Percentiles rank a stretch among this genome's conserved stretches.
These are phyloP conservation scores for Ceratobasidium papillatum DNA, from an alignment of 1,284 basidiomycete genomes.

Conservation along the genomic window DNA sequence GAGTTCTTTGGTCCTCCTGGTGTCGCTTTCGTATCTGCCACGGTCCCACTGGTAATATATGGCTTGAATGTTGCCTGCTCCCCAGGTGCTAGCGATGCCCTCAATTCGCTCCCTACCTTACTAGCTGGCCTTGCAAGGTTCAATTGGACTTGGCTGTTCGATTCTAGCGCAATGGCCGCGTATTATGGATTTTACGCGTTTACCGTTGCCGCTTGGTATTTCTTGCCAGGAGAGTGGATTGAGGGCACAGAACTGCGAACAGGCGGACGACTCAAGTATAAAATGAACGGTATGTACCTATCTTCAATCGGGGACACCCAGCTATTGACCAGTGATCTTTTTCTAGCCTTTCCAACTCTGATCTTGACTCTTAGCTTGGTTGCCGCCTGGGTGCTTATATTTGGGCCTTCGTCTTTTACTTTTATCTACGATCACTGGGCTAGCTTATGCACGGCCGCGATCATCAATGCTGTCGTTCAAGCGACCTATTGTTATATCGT, in stretches of 20 bases:
- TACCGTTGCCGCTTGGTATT: conserved; percentile 80
- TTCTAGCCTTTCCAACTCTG: conserved; percentile 84
- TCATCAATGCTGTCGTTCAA: conserved; percentile 82
- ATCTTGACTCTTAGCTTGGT: conserved; percentile 78
- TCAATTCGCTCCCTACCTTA: conserved; percentile 60
- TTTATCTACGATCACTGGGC: conserved; percentile 94
- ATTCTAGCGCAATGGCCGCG: conserved; percentile 74
- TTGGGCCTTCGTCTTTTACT: conserved; percentile 83
- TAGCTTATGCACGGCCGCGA: conserved; percentile 84
- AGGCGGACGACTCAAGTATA: conserved; percentile 84
- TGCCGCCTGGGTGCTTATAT: conserved; percentile 70
- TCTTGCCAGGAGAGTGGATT: conserved; percentile 88
- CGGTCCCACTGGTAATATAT: conserved; percentile 80
- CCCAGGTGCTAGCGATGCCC: conserved; percentile 78
- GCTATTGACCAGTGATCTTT: background rate
- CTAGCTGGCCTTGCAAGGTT: conserved; percentile 59
- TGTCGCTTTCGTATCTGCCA: conserved; percentile 64
- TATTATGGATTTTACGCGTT: conserved; percentile 94
- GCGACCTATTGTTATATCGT: conserved; percentile 75
- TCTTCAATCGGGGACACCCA: background rate
- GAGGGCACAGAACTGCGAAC: conserved; percentile 82
- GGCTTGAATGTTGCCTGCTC: conserved; percentile 87
- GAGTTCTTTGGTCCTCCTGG: conserved; percentile 43
- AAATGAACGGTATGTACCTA: conserved; percentile 83
- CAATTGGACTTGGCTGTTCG: conserved; percentile 76